Conservation (phyloP, 345 rosid genomes). For the Ceriops decandra region DNA sequence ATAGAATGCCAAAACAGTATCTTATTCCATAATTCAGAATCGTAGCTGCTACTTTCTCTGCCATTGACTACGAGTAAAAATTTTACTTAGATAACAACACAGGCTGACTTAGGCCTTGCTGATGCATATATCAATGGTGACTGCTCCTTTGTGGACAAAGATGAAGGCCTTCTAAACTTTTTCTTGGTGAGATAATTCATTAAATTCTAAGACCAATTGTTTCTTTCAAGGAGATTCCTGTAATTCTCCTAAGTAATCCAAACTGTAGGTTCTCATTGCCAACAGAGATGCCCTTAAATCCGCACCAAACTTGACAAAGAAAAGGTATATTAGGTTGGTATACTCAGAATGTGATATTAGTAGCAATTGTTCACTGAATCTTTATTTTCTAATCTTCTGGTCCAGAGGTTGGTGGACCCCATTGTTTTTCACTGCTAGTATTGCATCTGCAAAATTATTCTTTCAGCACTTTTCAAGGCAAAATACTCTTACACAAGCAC, state of each 20-base stretch:
- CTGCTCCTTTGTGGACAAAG: constrained; percentile 70
- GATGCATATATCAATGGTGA: constrained; percentile 84
- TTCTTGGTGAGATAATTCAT: constrained; percentile 48
- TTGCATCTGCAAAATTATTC: constrained; percentile 76
- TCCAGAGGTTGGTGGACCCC: constrained; percentile 99
- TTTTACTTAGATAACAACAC: constrained; percentile 63
- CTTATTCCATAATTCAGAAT: neutral
- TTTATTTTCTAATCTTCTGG: neutral
- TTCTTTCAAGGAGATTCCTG: neutral
- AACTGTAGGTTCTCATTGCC: constrained; percentile 64
- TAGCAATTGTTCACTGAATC: neutral
- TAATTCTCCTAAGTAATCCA: neutral
- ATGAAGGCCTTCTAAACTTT: constrained; percentile 68
- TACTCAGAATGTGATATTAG: neutral
- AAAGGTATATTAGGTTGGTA: constrained; percentile 41
- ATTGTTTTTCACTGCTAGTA: constrained; percentile 58
- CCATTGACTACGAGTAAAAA: constrained; percentile 5
- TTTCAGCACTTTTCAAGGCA: constrained; percentile 65
- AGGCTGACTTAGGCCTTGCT: constrained; percentile 90
- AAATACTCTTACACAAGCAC: constrained; percentile 86
- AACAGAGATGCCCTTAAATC: constrained; percentile 52
- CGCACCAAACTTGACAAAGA: constrained; percentile 43
- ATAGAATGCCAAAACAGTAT: neutral
- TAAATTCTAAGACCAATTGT: neutral
- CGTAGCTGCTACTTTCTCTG: neutral